phyloP scores from a whole-genome alignment of 805 yeast genomes.

The Yamadazyma paraphyllophila region DNA sequence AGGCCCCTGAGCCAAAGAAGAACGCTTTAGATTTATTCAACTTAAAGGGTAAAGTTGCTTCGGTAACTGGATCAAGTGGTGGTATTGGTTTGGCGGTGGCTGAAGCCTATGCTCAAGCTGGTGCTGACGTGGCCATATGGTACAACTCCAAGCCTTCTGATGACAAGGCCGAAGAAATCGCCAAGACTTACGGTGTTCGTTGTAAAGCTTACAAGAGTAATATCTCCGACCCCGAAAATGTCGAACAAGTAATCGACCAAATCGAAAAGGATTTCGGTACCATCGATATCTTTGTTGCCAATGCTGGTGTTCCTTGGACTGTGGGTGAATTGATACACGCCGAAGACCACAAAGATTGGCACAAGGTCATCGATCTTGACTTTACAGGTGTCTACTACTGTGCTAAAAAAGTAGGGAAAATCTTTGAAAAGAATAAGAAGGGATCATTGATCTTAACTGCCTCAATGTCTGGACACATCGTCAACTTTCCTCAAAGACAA shows the following conservation, averaged over 20 bases:
- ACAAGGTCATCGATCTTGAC: conserved; percentile 38
- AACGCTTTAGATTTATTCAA: conserved; percentile 69
- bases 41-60: conserved; percentile 77
- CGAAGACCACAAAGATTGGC: conserved; percentile 33
- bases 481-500: conserved; percentile 44
- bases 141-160: conserved; percentile 54
- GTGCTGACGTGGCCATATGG: conserved; percentile 67
- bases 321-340: conserved; percentile 50
- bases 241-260: conserved; percentile 47
- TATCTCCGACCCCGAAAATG: conserved; percentile 49
- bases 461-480: conserved; percentile 49
- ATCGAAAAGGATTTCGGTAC: conserved; percentile 70
- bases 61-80: conserved; percentile 80
- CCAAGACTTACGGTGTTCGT: conserved; percentile 57
- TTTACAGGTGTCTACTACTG: conserved; percentile 43
- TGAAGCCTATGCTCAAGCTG: conserved; percentile 81
- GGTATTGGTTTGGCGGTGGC: conserved; percentile 86
- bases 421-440: conserved; percentile 37
- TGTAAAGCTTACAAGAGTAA: conserved; percentile 65
- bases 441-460: conserved; percentile 47
- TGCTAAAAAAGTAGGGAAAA: conserved; percentile 40
- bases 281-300: conserved; percentile 82
- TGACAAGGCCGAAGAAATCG: conserved; percentile 55
- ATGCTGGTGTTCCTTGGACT: conserved; percentile 87
- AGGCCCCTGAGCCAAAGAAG: conserved; percentile 50